Percentiles rank a stretch among this genome's conserved stretches.
These are phyloP conservation scores for Phytopythium mirpurense DNA, from an alignment of 352 stramenopile species.

Conservation along the genomic window DNA sequence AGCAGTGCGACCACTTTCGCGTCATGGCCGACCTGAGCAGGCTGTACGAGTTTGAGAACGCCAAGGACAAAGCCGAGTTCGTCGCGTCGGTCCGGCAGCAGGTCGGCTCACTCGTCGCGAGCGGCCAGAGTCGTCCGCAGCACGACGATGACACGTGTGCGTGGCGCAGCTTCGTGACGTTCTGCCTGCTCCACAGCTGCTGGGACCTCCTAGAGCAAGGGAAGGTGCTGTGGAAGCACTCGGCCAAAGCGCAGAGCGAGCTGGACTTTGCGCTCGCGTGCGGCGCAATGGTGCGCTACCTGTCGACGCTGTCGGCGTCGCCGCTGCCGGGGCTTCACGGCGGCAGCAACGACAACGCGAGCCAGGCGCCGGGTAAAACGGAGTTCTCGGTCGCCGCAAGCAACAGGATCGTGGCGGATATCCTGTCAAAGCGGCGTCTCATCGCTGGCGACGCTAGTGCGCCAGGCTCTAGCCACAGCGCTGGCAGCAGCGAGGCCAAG, in stretches of 20 bases:
- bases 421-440: slow-evolving; percentile 39
- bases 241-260: slow-evolving; percentile 18
- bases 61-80: slow-evolving; percentile 29
- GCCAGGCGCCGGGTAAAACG: slow-evolving; percentile 7
- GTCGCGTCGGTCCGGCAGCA: slow-evolving; percentile 26
- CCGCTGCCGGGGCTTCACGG: slow-evolving; percentile 8
- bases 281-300: slow-evolving; percentile 35
- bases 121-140: slow-evolving; percentile 4
- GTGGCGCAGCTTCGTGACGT: slow-evolving; percentile 44
- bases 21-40: slow-evolving; percentile 40
- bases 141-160: neutral
- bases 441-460: slow-evolving; percentile 10
- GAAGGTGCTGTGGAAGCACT: slow-evolving; percentile 11
- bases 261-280: slow-evolving; percentile 48
- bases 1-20: slow-evolving; percentile 47
- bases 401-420: slow-evolving; percentile 42
- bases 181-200: slow-evolving; percentile 46
- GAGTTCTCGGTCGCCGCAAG: slow-evolving; percentile 37
- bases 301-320: slow-evolving; percentile 30
- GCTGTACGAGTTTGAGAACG: slow-evolving; percentile 35
- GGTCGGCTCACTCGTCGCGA: slow-evolving; percentile 6
- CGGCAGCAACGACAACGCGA: slow-evolving; percentile 3
- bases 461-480: slow-evolving; percentile 9
- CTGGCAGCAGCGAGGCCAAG: slow-evolving; percentile 9
- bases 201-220: slow-evolving; percentile 51